Percentiles rank a stretch among this genome's conserved stretches.
Evolutionary conservation across 2,329 filamentous ascomycete genomes (phyloP).

Genomic region (Magnaporthiopsis rhizophila): DNA sequence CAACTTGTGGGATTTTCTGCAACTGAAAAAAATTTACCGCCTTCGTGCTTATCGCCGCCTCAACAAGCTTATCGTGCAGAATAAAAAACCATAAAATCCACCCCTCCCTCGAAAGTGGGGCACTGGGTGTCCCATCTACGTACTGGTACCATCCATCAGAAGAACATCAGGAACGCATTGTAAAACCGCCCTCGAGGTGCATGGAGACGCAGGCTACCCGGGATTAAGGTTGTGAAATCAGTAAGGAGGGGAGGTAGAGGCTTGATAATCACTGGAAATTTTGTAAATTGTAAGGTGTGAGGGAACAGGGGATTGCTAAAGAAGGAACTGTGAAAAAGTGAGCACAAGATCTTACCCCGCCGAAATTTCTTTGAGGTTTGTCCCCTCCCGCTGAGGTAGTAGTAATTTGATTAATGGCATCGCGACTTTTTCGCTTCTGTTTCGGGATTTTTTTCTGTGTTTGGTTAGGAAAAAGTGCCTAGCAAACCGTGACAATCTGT

Average conservation of each 20-base stretch:
- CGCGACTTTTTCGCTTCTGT: not conserved
- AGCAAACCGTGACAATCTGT: not conserved
- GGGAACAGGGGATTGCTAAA: not conserved
- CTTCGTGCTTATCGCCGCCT: not conserved
- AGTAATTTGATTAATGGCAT: not conserved
- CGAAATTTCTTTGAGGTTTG: not conserved
- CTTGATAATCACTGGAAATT: too few species aligned
- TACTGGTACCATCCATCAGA: too few species aligned
- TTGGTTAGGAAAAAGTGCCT: not conserved
- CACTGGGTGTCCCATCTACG: not conserved
- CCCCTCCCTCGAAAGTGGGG: not conserved
- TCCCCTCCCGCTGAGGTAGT: not conserved
- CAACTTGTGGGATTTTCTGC: not conserved
- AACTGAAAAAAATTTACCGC: slow-evolving; percentile 5
- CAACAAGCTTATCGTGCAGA: not conserved
- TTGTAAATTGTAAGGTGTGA: not conserved
- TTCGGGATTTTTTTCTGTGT: not conserved
- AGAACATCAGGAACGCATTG: not conserved
- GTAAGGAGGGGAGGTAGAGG: too few species aligned
- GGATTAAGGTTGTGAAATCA: not conserved
- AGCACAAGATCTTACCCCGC: not conserved
- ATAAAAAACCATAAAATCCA: not conserved
- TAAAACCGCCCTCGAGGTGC: not conserved
- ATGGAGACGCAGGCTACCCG: too few species aligned
- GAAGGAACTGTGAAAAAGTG: not conserved